These are phyloP conservation scores for Tieghemostelium lacteum DNA, from an alignment of 78 protist species.

Conservation along the genomic window DNA sequence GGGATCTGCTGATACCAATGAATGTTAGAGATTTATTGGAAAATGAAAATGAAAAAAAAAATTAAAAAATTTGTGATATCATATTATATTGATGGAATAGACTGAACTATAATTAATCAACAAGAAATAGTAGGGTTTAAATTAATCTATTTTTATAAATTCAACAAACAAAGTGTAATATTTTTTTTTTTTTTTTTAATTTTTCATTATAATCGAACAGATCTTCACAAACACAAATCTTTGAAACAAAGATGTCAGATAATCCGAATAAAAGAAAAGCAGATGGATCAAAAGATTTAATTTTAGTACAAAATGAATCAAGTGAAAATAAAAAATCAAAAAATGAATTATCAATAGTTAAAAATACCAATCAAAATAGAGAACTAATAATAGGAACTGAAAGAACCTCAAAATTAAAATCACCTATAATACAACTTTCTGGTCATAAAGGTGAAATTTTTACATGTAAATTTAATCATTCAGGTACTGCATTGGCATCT, in stretches of 20 bases:
- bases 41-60: no score
- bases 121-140: no score
- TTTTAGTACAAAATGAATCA: not conserved
- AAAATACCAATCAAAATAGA: slow-evolving; percentile 6
- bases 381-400: slow-evolving; percentile 75
- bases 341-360: slow-evolving; percentile 5
- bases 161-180: no score
- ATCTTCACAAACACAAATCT: no score
- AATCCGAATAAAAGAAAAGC: slow-evolving; percentile 22
- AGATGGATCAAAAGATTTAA: not conserved
- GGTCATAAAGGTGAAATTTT: slow-evolving; percentile 85
- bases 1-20: no score
- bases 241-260: slow-evolving; percentile 1
- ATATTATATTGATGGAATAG: no score
- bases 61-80: not conserved
- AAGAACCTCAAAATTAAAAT: slow-evolving; percentile 80
- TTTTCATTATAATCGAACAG: no score
- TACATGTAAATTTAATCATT: slow-evolving; percentile 55
- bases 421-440: slow-evolving; percentile 83
- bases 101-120: no score
- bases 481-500: slow-evolving; percentile 78
- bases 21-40: no score
- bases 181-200: no score
- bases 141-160: no score
- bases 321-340: slow-evolving; percentile 8